phyloP scores from a whole-genome alignment of 2,329 filamentous ascomycete species.

The Cercospora brassicicola region DNA sequence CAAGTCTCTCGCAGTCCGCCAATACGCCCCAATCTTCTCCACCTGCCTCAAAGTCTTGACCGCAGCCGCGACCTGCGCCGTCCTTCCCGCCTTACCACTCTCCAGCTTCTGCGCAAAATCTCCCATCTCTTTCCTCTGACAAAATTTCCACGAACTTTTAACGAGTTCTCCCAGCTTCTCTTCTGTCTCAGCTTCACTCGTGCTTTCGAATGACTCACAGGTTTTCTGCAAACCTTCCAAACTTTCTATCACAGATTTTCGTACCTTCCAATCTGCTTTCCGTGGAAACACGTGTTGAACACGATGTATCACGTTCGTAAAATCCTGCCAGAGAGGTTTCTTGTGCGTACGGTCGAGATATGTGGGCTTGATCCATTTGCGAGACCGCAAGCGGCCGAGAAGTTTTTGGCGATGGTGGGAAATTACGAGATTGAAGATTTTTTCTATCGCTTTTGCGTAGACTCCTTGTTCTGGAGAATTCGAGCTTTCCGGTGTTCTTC shows the following conservation, averaged over 20 bases:
- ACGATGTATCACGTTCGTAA: conserved; percentile 16
- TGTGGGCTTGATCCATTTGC: conserved; percentile 16
- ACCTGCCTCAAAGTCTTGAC: conserved; percentile 21
- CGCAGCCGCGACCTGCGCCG: conserved; percentile 18
- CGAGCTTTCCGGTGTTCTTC: neutral
- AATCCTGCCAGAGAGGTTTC: conserved; percentile 18
- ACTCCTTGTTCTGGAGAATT: too few species aligned
- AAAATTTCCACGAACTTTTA: conserved; percentile 9
- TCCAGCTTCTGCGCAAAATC: conserved; percentile 12
- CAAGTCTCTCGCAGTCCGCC: conserved; percentile 14
- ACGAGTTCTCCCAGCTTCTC: conserved; percentile 5
- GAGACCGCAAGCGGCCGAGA: conserved; percentile 17
- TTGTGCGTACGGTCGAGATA: conserved; percentile 21
- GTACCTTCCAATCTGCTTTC: conserved; percentile 8
- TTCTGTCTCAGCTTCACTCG: neutral
- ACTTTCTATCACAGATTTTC: neutral
- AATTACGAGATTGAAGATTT: conserved; percentile 10
- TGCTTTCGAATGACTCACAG: conserved; percentile 10
- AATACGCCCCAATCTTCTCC: conserved; percentile 21
- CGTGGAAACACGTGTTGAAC: conserved; percentile 17
- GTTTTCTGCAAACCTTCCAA: neutral
- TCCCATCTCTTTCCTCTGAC: neutral
- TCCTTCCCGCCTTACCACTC: neutral
- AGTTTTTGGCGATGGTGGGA: conserved; percentile 19
- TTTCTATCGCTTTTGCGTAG: neutral